Conservation (phyloP, 75 land plant species). For the Chamaecyparis obtusa region DNA sequence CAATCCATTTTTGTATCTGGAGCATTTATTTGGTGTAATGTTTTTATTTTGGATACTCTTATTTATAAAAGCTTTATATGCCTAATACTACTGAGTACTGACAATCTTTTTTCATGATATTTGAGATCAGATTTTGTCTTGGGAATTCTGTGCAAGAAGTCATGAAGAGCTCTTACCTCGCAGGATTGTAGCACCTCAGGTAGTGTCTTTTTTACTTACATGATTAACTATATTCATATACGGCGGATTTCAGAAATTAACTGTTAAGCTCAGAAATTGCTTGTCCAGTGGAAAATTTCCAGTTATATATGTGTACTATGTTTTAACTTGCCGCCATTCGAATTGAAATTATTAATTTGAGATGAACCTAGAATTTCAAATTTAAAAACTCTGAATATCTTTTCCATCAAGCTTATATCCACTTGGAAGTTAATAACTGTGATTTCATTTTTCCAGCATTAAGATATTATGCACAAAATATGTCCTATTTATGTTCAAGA, state of each 20-base stretch:
- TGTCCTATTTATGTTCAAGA: too few relatives aligned
- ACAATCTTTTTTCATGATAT: neutral
- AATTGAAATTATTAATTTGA: neutral
- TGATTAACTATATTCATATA: neutral
- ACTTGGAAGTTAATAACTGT: neutral
- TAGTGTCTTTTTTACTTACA: conserved; percentile 10
- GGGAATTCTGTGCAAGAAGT: conserved; percentile 77
- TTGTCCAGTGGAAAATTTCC: neutral
- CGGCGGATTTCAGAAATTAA: neutral
- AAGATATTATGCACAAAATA: too few relatives aligned
- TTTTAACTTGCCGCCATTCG: neutral
- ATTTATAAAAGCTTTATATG: neutral
- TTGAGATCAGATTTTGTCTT: conserved; percentile 58
- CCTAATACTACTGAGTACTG: neutral
- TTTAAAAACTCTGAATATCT: too few relatives aligned
- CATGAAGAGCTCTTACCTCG: conserved; percentile 79
- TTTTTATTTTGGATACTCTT: neutral
- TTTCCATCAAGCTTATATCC: neutral
- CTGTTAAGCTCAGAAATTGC: neutral
- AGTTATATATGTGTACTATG: neutral
- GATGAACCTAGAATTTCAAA: neutral
- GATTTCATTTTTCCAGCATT: too few relatives aligned
- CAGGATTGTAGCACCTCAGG: conserved; percentile 66
- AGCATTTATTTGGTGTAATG: neutral
- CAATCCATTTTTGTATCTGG: neutral